Conservation (phyloP, 179 eudicot species). For the Kewa caespitosa region DNA sequence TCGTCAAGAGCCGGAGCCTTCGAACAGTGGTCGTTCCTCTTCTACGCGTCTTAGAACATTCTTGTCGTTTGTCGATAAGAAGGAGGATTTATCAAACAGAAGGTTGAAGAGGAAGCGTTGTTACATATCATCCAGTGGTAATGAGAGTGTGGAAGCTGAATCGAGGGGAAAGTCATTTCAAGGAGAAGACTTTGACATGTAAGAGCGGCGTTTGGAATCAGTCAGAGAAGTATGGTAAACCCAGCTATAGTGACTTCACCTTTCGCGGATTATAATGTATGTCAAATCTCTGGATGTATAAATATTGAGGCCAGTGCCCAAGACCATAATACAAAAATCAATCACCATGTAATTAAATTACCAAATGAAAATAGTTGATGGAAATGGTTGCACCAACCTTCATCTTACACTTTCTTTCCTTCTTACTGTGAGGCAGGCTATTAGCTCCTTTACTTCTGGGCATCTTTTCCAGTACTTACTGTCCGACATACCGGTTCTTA, state of each 20-base stretch:
- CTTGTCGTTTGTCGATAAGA: slow-evolving; percentile 53
- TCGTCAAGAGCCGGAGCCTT: slow-evolving; percentile 27
- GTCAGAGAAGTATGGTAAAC: slow-evolving; percentile 3
- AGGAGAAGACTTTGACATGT: slow-evolving; percentile 13
- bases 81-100: slow-evolving; percentile 34
- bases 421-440: too few species aligned
- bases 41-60: slow-evolving; percentile 39
- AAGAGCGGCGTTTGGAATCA: slow-evolving; percentile 7
- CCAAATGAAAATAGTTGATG: too few species aligned
- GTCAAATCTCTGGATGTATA: too few species aligned
- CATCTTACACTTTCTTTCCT: too few species aligned
- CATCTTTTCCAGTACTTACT: too few species aligned
- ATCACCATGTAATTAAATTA: too few species aligned
- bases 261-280: too few species aligned
- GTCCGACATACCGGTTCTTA: too few species aligned
- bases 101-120: slow-evolving; percentile 39
- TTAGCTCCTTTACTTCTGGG: too few species aligned
- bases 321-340: too few species aligned
- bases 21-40: slow-evolving; percentile 28
- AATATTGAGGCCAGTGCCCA: too few species aligned
- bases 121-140: slow-evolving; percentile 23
- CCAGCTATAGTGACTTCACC: not conserved
- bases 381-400: too few species aligned
- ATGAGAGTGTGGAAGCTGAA: slow-evolving; percentile 27
- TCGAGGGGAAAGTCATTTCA: slow-evolving; percentile 25